A percentile compares a stretch with the other conserved stretches of the same genome.
Conservation (phyloP, 1,284 basidiomycete genomes). For the Volvariella surrecta region DNA sequence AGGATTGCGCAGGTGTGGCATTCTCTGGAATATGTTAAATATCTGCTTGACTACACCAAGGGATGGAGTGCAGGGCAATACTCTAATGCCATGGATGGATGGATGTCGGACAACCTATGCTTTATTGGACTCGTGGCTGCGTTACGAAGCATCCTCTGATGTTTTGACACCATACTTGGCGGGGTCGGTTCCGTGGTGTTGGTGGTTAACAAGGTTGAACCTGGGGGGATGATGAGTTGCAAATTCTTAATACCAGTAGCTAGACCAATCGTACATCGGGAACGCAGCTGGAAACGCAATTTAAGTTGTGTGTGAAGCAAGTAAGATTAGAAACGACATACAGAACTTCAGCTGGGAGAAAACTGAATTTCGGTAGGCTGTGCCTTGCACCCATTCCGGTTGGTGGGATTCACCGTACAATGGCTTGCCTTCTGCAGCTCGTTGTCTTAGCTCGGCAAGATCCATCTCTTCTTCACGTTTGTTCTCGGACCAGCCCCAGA, state of each 20-base stretch:
- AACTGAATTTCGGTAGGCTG: conserved; percentile 87
- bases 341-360: conserved; percentile 89
- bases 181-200: conserved; percentile 78
- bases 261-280: conserved; percentile 46
- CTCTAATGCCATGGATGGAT: too few species aligned
- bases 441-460: conserved; percentile 66
- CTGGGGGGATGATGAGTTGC: conserved; percentile 30
- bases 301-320: conserved; percentile 5
- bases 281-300: conserved; percentile 40
- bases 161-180: conserved; percentile 61
- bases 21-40: too few species aligned
- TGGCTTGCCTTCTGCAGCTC: conserved; percentile 67
- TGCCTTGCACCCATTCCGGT: conserved; percentile 82
- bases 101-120: too few species aligned
- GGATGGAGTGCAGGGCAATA: too few species aligned
- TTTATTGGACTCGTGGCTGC: too few species aligned
- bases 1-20: too few species aligned
- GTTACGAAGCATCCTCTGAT: too few species aligned
- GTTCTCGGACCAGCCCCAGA: conserved; percentile 98
- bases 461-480: conserved; percentile 73
- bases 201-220: conserved; percentile 92
- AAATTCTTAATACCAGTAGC: background rate
- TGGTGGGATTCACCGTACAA: conserved; percentile 81
- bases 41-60: too few species aligned
- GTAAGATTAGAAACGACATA: conserved; percentile 33